These are phyloP conservation scores for Trifolium repens DNA, from an alignment of 306 rosid genomes.

Conservation along the genomic window DNA sequence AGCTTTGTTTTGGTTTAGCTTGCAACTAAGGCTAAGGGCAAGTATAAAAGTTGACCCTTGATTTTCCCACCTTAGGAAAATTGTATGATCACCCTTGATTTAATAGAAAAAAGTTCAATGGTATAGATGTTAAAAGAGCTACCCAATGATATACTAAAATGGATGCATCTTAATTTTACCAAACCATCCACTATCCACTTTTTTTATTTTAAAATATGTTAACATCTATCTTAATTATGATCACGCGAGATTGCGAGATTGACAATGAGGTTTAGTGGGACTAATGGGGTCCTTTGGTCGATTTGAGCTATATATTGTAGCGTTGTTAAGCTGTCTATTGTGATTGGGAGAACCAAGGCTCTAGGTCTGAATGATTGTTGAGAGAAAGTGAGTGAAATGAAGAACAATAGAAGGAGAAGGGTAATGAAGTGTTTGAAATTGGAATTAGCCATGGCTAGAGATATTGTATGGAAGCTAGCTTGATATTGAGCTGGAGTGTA, in stretches of 20 bases:
- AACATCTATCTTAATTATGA: too few relatives aligned
- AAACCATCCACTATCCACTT: too few relatives aligned
- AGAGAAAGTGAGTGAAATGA: conserved; percentile 37
- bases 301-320: conserved; percentile 58
- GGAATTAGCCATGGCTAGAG: neutral
- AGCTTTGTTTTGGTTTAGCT: too few relatives aligned
- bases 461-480: neutral
- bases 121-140: too few relatives aligned
- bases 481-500: neutral
- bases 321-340: conserved; percentile 50
- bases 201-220: too few relatives aligned
- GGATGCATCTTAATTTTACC: too few relatives aligned
- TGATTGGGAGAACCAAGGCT: conserved; percentile 49
- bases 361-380: conserved; percentile 58
- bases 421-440: conserved; percentile 9
- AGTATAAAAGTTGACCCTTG: too few relatives aligned
- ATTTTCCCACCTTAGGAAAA: too few relatives aligned
- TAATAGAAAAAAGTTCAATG: too few relatives aligned
- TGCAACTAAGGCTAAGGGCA: too few relatives aligned
- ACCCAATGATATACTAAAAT: too few relatives aligned
- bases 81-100: too few relatives aligned
- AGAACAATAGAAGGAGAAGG: conserved; percentile 17
- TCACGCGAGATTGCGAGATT: conserved; percentile 57
- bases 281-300: conserved; percentile 59
- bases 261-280: conserved; percentile 48